Evolutionary conservation across 2,329 filamentous ascomycete species (phyloP), one percentile per base, ranked within the genome.

Genomic region (Cordyceps tenuipes): DNA sequence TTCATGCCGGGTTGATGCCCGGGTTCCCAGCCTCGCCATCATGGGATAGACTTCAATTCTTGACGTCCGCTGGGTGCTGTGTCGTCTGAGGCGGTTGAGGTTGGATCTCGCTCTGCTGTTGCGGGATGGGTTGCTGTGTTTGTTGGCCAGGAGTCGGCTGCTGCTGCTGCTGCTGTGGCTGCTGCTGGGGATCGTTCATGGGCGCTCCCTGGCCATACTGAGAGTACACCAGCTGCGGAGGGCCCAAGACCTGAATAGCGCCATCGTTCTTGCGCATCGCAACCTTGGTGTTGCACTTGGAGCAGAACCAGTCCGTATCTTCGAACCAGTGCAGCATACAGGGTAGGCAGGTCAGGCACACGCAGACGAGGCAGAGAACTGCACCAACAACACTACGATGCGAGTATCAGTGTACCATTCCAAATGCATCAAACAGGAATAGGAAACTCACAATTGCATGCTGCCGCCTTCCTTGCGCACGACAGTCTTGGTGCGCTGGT

Each of bases 261-360:
- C 65, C 65, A 13, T 66, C 64, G 26, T 68, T 61, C 2, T 53
- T 49, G 34, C 65, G 59, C 17, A 57, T 50, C 21, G 71, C 71
- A 2, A 73, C 65, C 59, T 65, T 65, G 48, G 67, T 67, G 39
- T 66, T 62, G 66, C 71, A 73, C 17, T 60, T 31, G 8, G 65
- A 63, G 66, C 71, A 73, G 50, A 54, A 65, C 64, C 67, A 70
- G 58, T 68, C 56, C 10, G 63, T 67, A 43, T 70, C 64, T 57
- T 72, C 69, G 57, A 68, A 72, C 71, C 70, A 72, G 41, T 66
- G 63, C 3, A 68, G 67, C 17, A 69, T 51, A 61, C 70, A 71
- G 6, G 70, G 70, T 7, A 73, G 58, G 53, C 68, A 71, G 9
- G 70, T 62, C 5, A 71, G 63, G 55, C 67, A 72, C 55, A 72